Evolutionary conservation across 805 yeast species (phyloP).

Genomic region (Candida montana): DNA sequence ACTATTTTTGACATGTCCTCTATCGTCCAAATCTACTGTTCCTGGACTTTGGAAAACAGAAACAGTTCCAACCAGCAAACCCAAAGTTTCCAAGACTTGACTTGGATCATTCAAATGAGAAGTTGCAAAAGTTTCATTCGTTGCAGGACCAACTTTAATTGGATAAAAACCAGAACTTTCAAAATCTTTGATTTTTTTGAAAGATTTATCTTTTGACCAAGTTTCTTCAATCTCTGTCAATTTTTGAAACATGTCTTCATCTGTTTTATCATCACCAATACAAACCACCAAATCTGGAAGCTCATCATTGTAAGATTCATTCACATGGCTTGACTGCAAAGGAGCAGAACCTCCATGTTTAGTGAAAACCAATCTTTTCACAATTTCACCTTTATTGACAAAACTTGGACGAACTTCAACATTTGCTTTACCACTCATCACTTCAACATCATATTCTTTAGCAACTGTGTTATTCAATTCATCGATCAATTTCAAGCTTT

Average conservation of each 20-base stretch:
- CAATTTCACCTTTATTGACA: slow-evolving; percentile 96
- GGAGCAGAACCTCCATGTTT: slow-evolving; percentile 45
- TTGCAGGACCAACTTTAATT: slow-evolving; percentile 89
- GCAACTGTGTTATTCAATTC: slow-evolving; percentile 58
- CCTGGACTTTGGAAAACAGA: slow-evolving; percentile 76
- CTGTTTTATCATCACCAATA: slow-evolving; percentile 94
- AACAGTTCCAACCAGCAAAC: slow-evolving; percentile 72
- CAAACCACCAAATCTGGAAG: slow-evolving; percentile 84
- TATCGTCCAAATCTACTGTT: slow-evolving; percentile 65
- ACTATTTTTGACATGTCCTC: slow-evolving; percentile 59
- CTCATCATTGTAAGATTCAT: slow-evolving; percentile 34
- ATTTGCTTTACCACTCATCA: slow-evolving; percentile 96
- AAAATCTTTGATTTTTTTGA: slow-evolving; percentile 38
- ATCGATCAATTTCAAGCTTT: slow-evolving; percentile 67
- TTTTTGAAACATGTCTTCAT: slow-evolving; percentile 93
- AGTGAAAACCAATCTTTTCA: slow-evolving; percentile 64
- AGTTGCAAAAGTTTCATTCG: slow-evolving; percentile 78
- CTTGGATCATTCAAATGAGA: slow-evolving; percentile 80
- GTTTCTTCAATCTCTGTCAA: slow-evolving; percentile 54
- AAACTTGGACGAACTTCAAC: slow-evolving; percentile 94
- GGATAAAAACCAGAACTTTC: slow-evolving; percentile 68
- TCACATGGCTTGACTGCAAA: slow-evolving; percentile 8
- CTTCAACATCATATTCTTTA: slow-evolving; percentile 74
- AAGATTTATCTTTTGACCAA: slow-evolving; percentile 40
- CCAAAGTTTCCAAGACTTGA: slow-evolving; percentile 80